Base-by-base conservation (phyloP, 306 rosid genomes). In the Lathyrus tuberosus region DNA sequence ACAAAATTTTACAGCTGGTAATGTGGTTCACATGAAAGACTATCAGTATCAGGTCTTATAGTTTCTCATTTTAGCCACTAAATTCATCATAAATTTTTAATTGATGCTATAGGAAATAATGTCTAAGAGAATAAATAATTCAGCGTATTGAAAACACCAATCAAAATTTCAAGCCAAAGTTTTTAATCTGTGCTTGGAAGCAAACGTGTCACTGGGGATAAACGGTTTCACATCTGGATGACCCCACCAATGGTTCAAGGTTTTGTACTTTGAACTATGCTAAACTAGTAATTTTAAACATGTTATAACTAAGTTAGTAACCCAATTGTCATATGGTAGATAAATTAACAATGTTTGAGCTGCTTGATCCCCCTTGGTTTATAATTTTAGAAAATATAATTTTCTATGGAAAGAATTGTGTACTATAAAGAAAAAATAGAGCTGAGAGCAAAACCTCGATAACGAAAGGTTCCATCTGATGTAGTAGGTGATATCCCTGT, bases 381-480 rank as follows among this genome's bases (percentile, higher is more conserved):
- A 48, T 63, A 53, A 26, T 54, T 70, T 53, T 59, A 28, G 37
- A 44, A 70, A 76, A 74, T 48, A 38, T 67, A 42, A 13, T 24
- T 62, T 24, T 70, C 51, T 17, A 78, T 61, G 56, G 40, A 67
- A 69, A 41, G 52, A 69, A 65, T 62, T 26, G 47, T n/a, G 57
- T 62, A 30, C 62, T 24, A 22, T 71, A 58, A 31, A 66, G 72
- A 30, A 65, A 61, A 77, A 73, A 11, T 46, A 33, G 74, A 62
- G 43, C 15, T 51, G 62, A 72, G 66, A 53, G 42, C 31, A 48
- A 73, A 75, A 85, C 89, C 89, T 85, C 86, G 8, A n/a, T 62
- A 62, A 85, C 74, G 69, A 76, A 82, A 63, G 89, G 89, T 47
- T 76, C 81, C 89, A 85, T 82, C 70, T 82, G 73, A 64, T 77